Conservation (phyloP, 139 green algal genomes). For the Astrephomene gubernaculifera region DNA sequence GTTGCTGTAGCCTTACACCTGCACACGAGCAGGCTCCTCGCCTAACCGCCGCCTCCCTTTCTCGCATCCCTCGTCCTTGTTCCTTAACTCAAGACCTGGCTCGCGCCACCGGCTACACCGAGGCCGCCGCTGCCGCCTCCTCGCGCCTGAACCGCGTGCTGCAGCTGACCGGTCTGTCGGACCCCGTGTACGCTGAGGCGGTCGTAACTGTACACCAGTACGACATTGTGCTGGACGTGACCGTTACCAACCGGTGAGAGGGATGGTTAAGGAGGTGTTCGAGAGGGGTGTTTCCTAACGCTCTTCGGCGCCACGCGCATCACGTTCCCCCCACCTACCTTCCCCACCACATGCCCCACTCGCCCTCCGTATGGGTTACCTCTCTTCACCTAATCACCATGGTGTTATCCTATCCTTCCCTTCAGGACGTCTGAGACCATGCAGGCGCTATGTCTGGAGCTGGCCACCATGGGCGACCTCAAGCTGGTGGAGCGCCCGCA, state of each 20-base stretch:
- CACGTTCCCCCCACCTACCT: too few relatives aligned
- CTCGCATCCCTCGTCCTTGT: neutral
- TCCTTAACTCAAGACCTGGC: constrained; percentile 90
- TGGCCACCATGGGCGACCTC: constrained; percentile 99
- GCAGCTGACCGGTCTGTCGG: constrained; percentile 96
- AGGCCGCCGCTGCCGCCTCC: constrained; percentile 57
- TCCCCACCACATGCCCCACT: too few relatives aligned
- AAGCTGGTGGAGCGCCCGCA: constrained; percentile 98
- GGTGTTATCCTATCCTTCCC: neutral
- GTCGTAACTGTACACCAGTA: constrained; percentile 97
- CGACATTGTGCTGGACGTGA: constrained; percentile 98
- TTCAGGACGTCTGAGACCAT: constrained; percentile 66
- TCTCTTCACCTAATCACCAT: neutral
- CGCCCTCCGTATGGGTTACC: too few relatives aligned
- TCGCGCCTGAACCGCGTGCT: constrained; percentile 90
- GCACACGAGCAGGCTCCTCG: neutral
- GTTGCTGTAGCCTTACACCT: neutral
- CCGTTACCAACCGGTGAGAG: constrained; percentile 94
- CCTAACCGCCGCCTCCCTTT: neutral
- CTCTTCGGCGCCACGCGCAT: too few relatives aligned
- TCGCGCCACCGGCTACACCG: constrained; percentile 80
- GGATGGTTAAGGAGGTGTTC: too few relatives aligned
- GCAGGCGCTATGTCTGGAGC: constrained; percentile 96
- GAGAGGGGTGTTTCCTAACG: too few relatives aligned
- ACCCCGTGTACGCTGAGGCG: constrained; percentile 98